Percentiles rank a stretch among this genome's conserved stretches.
phyloP scores from a whole-genome alignment of 331 rosid genomes.

The Quercus lobata region DNA sequence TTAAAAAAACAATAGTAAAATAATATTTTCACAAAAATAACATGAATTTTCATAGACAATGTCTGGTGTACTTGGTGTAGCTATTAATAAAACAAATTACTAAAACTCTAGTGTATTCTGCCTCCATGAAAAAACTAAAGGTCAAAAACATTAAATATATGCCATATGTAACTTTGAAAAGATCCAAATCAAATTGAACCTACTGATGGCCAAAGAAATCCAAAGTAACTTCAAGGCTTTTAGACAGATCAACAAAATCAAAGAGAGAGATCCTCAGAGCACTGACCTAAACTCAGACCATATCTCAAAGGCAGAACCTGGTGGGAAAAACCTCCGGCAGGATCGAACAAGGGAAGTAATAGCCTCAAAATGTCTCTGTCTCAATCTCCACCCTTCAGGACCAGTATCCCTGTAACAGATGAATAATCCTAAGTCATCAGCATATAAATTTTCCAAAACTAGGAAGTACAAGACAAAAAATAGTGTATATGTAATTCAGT shows the following conservation, averaged over 20 bases:
- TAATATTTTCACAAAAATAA: neutral
- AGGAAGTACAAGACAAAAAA: conserved; percentile 6
- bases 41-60: neutral
- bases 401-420: conserved; percentile 75
- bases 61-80: neutral
- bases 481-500: neutral
- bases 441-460: conserved; percentile 5
- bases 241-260: neutral
- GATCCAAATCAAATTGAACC: conserved; percentile 12
- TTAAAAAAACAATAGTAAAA: too few species aligned
- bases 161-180: conserved; percentile 13
- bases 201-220: conserved; percentile 6
- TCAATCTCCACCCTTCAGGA: conserved; percentile 98
- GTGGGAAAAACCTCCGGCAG: conserved; percentile 90
- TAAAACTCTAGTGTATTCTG: neutral
- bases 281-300: conserved; percentile 96
- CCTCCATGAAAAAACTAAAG: neutral
- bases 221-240: neutral
- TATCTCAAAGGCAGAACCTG: conserved; percentile 91
- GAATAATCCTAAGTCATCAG: conserved; percentile 22
- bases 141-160: neutral
- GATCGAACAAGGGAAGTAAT: conserved; percentile 93
- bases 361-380: conserved; percentile 86
- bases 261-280: conserved; percentile 23
- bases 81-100: neutral